Percentiles rank a stretch among this genome's conserved stretches.
phyloP scores from a whole-genome alignment of 176 grass and related monocot species.

The Hyparrhenia diplandra region DNA sequence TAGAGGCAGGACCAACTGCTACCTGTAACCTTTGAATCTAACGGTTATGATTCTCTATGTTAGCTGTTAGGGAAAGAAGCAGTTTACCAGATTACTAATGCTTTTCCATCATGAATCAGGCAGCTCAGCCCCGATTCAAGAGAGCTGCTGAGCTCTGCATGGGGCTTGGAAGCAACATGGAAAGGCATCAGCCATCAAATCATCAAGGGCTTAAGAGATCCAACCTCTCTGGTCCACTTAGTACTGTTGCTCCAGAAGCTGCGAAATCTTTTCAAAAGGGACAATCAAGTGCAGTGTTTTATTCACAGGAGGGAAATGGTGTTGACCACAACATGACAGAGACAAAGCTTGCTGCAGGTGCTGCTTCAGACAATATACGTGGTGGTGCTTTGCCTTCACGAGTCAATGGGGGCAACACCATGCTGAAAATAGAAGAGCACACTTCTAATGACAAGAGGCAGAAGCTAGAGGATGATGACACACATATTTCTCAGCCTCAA shows the following conservation, averaged over 20 bases:
- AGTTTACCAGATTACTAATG: constrained; percentile 10
- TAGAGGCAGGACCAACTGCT: background rate
- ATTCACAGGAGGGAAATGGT: constrained; percentile 34
- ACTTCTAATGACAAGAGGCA: constrained; percentile 35
- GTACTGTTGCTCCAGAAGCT: constrained; percentile 18
- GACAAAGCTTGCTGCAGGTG: constrained; percentile 35
- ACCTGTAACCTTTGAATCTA: background rate
- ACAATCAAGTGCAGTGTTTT: constrained; percentile 29
- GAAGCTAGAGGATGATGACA: constrained; percentile 36
- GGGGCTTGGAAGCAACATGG: constrained; percentile 29
- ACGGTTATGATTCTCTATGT: background rate
- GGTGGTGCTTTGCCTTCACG: constrained; percentile 43
- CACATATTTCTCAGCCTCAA: constrained; percentile 18
- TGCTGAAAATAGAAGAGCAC: constrained; percentile 30
- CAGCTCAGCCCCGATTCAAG: constrained; percentile 51
- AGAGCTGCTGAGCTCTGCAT: constrained; percentile 46
- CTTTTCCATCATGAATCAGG: constrained; percentile 43
- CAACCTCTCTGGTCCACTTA: constrained; percentile 14
- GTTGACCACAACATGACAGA: constrained; percentile 24
- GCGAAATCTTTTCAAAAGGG: constrained; percentile 29
- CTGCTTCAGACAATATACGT: constrained; percentile 31
- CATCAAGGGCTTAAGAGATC: constrained; percentile 19
- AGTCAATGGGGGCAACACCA: constrained; percentile 32
- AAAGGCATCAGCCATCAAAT: constrained; percentile 21
- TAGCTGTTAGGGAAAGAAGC: background rate